A percentile compares a stretch with the other conserved stretches of the same genome.
These are phyloP conservation scores for Diaporthe velutina DNA, from an alignment of 2,329 filamentous ascomycete species.

Conservation along the genomic window DNA sequence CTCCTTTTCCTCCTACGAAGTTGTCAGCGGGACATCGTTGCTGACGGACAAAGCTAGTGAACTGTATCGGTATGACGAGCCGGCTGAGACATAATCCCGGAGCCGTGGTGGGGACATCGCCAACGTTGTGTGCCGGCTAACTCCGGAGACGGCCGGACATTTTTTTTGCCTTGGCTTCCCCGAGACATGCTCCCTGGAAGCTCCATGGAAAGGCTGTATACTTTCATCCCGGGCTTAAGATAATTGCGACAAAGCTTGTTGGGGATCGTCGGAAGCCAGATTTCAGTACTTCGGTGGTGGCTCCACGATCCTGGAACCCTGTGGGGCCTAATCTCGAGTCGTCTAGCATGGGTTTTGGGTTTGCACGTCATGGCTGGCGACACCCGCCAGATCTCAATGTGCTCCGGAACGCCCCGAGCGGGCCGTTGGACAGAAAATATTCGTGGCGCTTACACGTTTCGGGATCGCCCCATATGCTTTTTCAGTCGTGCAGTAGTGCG, in stretches of 20 bases:
- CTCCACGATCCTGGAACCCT: background rate
- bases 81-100: slow-evolving; percentile 6
- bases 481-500: background rate
- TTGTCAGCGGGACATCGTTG: background rate
- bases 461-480: background rate
- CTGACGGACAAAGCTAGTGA: background rate
- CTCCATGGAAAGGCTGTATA: too few relatives aligned
- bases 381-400: background rate
- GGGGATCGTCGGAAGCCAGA: background rate
- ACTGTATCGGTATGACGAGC: background rate
- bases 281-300: background rate
- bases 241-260: background rate
- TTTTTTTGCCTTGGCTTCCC: background rate
- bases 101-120: background rate
- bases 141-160: background rate
- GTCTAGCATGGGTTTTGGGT: background rate
- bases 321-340: background rate
- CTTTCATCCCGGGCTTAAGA: background rate
- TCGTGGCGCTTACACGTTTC: background rate
- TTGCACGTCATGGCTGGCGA: background rate
- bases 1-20: background rate
- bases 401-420: background rate
- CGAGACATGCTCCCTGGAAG: background rate
- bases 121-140: background rate
- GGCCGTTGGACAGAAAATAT: background rate